Percentiles rank a stretch among this genome's conserved stretches.
phyloP scores from a whole-genome alignment of 1,284 basidiomycete genomes.

The Ustilago loliicola region DNA sequence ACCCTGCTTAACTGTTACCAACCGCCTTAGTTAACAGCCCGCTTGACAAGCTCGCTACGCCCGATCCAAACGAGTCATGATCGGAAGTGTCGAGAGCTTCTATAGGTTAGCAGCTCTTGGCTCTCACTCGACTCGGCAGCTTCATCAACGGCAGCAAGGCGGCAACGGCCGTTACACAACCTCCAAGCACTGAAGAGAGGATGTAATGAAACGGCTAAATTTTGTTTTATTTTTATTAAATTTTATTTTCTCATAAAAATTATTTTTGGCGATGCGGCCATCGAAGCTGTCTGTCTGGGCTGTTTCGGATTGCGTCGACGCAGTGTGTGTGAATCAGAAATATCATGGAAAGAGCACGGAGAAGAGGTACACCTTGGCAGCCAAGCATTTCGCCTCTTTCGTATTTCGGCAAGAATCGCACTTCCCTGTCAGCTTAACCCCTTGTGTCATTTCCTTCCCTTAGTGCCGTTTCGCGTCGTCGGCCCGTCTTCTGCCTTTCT shows the following conservation, averaged over 20 bases:
- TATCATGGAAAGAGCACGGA: slow-evolving; percentile 5
- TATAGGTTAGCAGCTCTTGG: too few relatives aligned
- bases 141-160: too few relatives aligned
- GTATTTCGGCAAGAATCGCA: not conserved
- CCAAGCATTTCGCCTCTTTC: slow-evolving; percentile 6
- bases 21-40: not conserved
- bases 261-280: not conserved
- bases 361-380: slow-evolving; percentile 9
- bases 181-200: too few relatives aligned
- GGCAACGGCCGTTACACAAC: too few relatives aligned
- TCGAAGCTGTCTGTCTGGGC: not conserved
- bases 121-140: too few relatives aligned
- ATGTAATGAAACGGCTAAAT: too few relatives aligned
- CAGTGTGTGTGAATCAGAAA: slow-evolving; percentile 7
- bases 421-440: not conserved
- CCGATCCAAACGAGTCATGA: not conserved
- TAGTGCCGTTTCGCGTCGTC: slow-evolving; percentile 20
- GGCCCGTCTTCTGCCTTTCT: not conserved
- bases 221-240: too few relatives aligned
- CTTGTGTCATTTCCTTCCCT: slow-evolving; percentile 9
- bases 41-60: not conserved
- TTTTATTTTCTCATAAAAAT: not conserved
- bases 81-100: not conserved
- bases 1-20: too few relatives aligned
- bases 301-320: slow-evolving; percentile 28